Evolutionary conservation across 176 grass and related monocot species (phyloP), one percentile per base, ranked within the genome.

Genomic region (Carex parvula): DNA sequence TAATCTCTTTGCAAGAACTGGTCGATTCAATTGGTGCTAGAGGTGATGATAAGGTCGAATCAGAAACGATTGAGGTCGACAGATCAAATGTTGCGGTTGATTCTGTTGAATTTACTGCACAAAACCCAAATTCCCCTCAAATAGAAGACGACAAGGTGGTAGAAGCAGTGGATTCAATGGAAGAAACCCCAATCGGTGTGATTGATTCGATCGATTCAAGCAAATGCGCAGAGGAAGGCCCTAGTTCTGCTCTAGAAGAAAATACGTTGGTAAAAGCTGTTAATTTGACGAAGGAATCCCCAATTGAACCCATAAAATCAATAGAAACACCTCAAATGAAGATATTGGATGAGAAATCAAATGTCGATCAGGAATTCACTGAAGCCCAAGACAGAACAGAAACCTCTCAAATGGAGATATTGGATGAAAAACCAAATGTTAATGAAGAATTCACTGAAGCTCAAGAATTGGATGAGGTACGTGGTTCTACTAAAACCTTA

Each of bases 1-100:
- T 92, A 20, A 88, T 97, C 46, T 74, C 78, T 53, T 83, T 97
- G 5, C 94, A 97, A 80, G 90, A 97, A 2, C 83, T 86, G 6
- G 79, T 98, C 2, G 95, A 94, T 65, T 85, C 90, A 2, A 64
- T 97, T 1, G 70, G 87, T 24, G 42, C 82, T 6, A 42, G 1
- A 63, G 53, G 39, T 22, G 1, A 54, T 22, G 1, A 55, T 30
- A 52, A 73, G 9, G 20, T 6, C 21, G 46, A 53, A 39, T 82
- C 30, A 12, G 64, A 24, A 20, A 79, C 29, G 14, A 35, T 24
- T 14, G 70, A 87, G 88, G 22, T 62, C 10, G 50, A 56, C 0
- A 35, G 26, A 4, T 1, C 14, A 24, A 50, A 60, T 18, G 5
- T 53, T 1, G 53, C 0, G 1, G 33, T 14, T 17, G 55, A 69